A percentile compares a stretch with the other conserved stretches of the same genome.
These are phyloP conservation scores for Candida golubevii DNA, from an alignment of 805 yeast species.

Conservation along the genomic window DNA sequence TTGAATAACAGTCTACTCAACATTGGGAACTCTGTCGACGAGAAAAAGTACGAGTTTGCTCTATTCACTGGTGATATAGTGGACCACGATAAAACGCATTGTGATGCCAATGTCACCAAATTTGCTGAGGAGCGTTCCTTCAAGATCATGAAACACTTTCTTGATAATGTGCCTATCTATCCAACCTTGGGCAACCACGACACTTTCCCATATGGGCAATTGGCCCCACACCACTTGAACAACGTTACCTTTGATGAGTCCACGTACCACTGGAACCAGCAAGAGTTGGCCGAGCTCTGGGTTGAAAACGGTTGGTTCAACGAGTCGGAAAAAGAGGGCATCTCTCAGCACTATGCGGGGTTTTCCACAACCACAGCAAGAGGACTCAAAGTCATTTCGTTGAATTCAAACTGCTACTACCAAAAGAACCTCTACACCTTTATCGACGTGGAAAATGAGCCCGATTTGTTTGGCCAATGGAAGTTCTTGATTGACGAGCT, in stretches of 20 bases:
- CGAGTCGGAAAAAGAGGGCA: slow-evolving; percentile 18
- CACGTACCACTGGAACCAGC: slow-evolving; percentile 36
- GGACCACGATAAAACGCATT: slow-evolving; percentile 56
- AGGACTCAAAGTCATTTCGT: slow-evolving; percentile 36
- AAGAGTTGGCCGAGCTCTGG: slow-evolving; percentile 35
- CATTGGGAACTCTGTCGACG: slow-evolving; percentile 29
- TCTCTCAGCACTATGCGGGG: slow-evolving; percentile 55
- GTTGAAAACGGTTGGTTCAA: slow-evolving; percentile 36
- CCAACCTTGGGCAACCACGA: slow-evolving; percentile 71
- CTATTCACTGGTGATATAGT: slow-evolving; percentile 73
- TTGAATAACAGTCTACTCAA: slow-evolving; percentile 54
- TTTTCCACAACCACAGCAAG: slow-evolving; percentile 51
- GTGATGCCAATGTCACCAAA: slow-evolving; percentile 58
- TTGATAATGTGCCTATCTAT: slow-evolving; percentile 52
- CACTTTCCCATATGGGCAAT: slow-evolving; percentile 66
- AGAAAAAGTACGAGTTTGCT: slow-evolving; percentile 50
- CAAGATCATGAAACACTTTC: slow-evolving; percentile 49
- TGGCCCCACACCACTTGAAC: slow-evolving; percentile 42
- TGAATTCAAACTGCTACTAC: slow-evolving; percentile 68
- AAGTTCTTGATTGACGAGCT: slow-evolving; percentile 59
- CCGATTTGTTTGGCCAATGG: slow-evolving; percentile 62
- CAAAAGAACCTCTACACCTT: slow-evolving; percentile 50
- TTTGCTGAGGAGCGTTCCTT: slow-evolving; percentile 71
- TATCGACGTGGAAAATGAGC: slow-evolving; percentile 50
- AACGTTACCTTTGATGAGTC: slow-evolving; percentile 15